Base-by-base conservation (phyloP, 352 stramenopile genomes). In the Aphanomyces cochlioides region DNA sequence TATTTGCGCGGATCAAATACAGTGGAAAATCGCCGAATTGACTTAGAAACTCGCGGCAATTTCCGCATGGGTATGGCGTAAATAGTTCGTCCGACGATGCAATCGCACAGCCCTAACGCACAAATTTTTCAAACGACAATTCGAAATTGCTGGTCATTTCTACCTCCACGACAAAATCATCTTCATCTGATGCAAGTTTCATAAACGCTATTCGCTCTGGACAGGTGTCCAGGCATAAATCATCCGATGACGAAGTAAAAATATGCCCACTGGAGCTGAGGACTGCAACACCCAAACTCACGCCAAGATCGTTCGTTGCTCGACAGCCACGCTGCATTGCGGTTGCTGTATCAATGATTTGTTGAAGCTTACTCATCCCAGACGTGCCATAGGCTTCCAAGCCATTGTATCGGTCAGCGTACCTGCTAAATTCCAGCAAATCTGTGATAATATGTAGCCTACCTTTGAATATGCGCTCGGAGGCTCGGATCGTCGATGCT, bases 21-120 rank as follows among this genome's bases (percentile, higher is more conserved):
- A 93, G 68, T 10, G 83, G 81, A 40, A 92, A 93, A 41, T 92
- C 82, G n/a, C 84, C 86, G 60, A 79, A 85, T 3, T 82, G 75
- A 10, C 82, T 83, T 58, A 92, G 69, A 19, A 90, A 80, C 66
- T 93, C 80, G 12, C 86, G 84, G 74, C 84, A 93, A 39, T 34
- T 61, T 21, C 85, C 85, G 34, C 84, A 93, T 17, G 84, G 84
- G 5, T 79, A 84, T 17, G 82, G 83, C 3, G 28, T 40, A 34
- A 70, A 70, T 5, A 70, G 38, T 15, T 15, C 45, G 47, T 70
- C 64, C 34, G 64, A 70, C 17, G 45, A 61, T 19, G 47, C 60
- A 41, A 70, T 70, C 15, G 64, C 64, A 37, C 15, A 21, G 13
- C 64, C 64, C 54, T 61, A 39, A 17, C 28, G 83, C 34, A n/a